A percentile compares a stretch with the other conserved stretches of the same genome.
Evolutionary conservation across 2,329 filamentous ascomycete species (phyloP).

Genomic region (Exophiala lecanii-corni): DNA sequence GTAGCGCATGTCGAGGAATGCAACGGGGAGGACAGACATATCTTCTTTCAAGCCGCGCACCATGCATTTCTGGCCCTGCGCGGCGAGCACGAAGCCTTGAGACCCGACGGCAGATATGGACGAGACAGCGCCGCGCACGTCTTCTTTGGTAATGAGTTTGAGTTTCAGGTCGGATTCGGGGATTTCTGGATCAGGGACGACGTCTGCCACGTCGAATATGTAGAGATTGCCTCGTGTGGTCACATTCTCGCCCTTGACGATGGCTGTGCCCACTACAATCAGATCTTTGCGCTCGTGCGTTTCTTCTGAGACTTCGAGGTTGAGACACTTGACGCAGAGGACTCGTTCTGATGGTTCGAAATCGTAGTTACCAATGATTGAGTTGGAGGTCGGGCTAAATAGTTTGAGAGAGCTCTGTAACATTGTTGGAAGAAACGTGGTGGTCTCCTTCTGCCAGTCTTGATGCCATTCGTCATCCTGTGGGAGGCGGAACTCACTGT

Average conservation of each 20-base stretch:
- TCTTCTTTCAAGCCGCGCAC: constrained; percentile 94
- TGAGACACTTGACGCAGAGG: constrained; percentile 75
- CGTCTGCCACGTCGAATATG: constrained; percentile 85
- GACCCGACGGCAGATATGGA: constrained; percentile 78
- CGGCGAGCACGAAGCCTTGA: constrained; percentile 81
- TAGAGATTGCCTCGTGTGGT: constrained; percentile 79
- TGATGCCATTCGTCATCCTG: constrained; percentile 79
- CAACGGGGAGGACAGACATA: constrained; percentile 83
- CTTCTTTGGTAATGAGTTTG: constrained; percentile 82
- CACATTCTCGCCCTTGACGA: constrained; percentile 85
- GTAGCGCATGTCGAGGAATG: constrained; percentile 96
- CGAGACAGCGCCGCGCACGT: constrained; percentile 88
- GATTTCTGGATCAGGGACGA: constrained; percentile 80
- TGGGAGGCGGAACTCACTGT: constrained; percentile 72
- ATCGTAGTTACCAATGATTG: constrained; percentile 68
- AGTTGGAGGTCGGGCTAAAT: constrained; percentile 71
- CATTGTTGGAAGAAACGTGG: constrained; percentile 58
- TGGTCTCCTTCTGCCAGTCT: constrained; percentile 68
- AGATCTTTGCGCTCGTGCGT: constrained; percentile 82
- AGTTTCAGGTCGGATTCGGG: constrained; percentile 82
- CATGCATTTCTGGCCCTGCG: constrained; percentile 96
- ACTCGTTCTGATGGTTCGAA: constrained; percentile 72
- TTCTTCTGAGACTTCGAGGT: constrained; percentile 83
- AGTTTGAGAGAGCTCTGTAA: constrained; percentile 72
- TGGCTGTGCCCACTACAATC: constrained; percentile 77